phyloP scores from a whole-genome alignment of 257 asterid species.

The Nicotiana paniculata region DNA sequence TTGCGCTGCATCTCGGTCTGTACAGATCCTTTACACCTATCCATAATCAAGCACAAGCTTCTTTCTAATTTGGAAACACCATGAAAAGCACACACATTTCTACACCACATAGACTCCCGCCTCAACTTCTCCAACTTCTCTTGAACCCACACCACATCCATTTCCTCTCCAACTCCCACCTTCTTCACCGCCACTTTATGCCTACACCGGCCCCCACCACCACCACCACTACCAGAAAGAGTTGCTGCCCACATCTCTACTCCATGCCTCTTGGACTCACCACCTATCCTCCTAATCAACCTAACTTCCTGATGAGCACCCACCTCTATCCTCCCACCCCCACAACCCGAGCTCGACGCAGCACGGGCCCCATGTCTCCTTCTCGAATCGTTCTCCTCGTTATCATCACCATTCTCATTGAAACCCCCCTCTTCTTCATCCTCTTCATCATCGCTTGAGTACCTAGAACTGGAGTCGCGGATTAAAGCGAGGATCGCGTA shows the following conservation, averaged over 20 bases:
- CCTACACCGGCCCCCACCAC: conserved; percentile 46
- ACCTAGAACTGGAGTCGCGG: conserved; percentile 25
- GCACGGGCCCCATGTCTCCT: conserved; percentile 19
- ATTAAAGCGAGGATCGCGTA: conserved; percentile 69
- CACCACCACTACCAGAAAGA: conserved; percentile 21
- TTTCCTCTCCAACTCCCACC: conserved; percentile 53
- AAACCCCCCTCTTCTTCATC: conserved; percentile 39
- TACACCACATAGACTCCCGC: conserved; percentile 90
- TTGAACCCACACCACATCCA: conserved; percentile 82
- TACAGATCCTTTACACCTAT: conserved; percentile 84
- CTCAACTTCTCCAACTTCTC: conserved; percentile 81
- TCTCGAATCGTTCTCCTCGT: conserved; percentile 11
- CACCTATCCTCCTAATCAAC: conserved; percentile 61
- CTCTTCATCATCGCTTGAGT: conserved; percentile 49
- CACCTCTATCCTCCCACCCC: conserved; percentile 57
- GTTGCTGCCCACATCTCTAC: conserved; percentile 75
- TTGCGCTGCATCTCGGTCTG: conserved; percentile 82
- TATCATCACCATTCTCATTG: conserved; percentile 16
- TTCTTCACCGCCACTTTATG: conserved; percentile 85
- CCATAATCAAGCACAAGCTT: conserved; percentile 78
- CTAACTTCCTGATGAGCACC: conserved; percentile 63
- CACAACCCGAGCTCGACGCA: conserved; percentile 21
- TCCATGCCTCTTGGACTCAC: conserved; percentile 37
- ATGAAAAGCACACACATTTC: conserved; percentile 90
- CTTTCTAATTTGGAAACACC: conserved; percentile 60